A percentile compares a stretch with the other conserved stretches of the same genome.
Evolutionary conservation across 2,329 filamentous ascomycete species (phyloP).

Genomic region (Xylaria sp.): DNA sequence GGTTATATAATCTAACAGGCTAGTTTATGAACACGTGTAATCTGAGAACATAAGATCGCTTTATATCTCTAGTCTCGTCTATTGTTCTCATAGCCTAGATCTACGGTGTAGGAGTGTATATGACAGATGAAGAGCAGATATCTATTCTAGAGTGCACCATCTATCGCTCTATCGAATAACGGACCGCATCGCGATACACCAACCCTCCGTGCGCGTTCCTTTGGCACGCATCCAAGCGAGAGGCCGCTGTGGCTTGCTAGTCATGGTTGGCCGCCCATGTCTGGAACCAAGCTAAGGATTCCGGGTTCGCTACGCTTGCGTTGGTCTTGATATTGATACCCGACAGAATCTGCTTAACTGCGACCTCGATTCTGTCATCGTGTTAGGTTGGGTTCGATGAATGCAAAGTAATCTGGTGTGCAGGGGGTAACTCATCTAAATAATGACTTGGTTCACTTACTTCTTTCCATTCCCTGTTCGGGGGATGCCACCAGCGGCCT

Average conservation of each 20-base stretch:
- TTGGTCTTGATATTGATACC: constrained; percentile 86
- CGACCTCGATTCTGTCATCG: constrained; percentile 78
- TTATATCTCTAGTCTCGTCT: not conserved
- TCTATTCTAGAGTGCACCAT: not conserved
- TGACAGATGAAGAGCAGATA: not conserved
- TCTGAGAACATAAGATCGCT: too few relatives aligned
- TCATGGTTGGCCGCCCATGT: constrained; percentile 64
- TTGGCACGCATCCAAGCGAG: too few relatives aligned
- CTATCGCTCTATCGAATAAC: not conserved
- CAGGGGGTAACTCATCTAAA: not conserved
- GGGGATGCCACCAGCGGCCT: constrained; percentile 81
- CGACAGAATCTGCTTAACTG: constrained; percentile 94
- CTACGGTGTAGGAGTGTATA: not conserved
- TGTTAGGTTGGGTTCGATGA: constrained; percentile 7
- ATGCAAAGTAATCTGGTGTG: constrained; percentile 6
- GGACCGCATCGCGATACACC: too few relatives aligned
- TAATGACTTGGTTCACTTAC: constrained; percentile 54
- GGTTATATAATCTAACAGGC: too few relatives aligned
- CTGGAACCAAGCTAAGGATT: constrained; percentile 86
- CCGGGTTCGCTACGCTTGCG: constrained; percentile 90
- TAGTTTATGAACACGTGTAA: too few relatives aligned
- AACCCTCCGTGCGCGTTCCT: too few relatives aligned
- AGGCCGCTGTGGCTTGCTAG: not conserved
- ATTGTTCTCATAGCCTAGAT: not conserved
- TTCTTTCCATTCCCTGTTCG: constrained; percentile 97